Conservation (phyloP, 176 grass and related monocot species). For the Avena eriantha region DNA sequence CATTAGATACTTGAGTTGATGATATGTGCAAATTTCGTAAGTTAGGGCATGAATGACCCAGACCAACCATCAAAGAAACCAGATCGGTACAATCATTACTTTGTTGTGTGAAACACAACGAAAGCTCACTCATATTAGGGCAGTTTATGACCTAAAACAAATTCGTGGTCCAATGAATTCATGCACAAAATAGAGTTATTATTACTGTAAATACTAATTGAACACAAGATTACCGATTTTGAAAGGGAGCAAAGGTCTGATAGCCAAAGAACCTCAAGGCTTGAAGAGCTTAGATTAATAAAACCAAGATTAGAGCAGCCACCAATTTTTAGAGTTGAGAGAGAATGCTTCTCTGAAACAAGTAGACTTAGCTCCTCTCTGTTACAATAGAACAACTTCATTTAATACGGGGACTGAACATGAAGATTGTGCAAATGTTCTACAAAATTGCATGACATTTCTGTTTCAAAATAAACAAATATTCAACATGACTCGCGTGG, state of each 20-base stretch:
- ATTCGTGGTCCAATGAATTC: conserved; percentile 29
- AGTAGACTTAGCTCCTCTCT: conserved; percentile 78
- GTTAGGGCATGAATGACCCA: conserved; percentile 75
- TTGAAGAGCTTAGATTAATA: conserved; percentile 86
- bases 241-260: conserved; percentile 81
- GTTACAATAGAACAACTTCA: conserved; percentile 43
- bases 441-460: not conserved
- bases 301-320: conserved; percentile 77
- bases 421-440: not conserved
- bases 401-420: conserved; percentile 23
- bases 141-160: conserved; percentile 81
- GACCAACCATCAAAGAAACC: conserved; percentile 69
- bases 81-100: conserved; percentile 78
- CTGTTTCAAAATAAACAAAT: conserved; percentile 21
- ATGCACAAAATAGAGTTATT: conserved; percentile 13
- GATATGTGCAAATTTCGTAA: conserved; percentile 80
- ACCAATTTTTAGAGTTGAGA: conserved; percentile 75
- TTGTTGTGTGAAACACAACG: conserved; percentile 75
- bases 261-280: conserved; percentile 77
- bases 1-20: conserved; percentile 76
- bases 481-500: conserved; percentile 13
- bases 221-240: conserved; percentile 67
- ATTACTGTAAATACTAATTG: conserved; percentile 10
- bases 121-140: conserved; percentile 83
- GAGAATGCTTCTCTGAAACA: conserved; percentile 72